A percentile compares a stretch with the other conserved stretches of the same genome.
Evolutionary conservation across 2,329 filamentous ascomycete species (phyloP).

Genomic region (Colletotrichum coccodes): DNA sequence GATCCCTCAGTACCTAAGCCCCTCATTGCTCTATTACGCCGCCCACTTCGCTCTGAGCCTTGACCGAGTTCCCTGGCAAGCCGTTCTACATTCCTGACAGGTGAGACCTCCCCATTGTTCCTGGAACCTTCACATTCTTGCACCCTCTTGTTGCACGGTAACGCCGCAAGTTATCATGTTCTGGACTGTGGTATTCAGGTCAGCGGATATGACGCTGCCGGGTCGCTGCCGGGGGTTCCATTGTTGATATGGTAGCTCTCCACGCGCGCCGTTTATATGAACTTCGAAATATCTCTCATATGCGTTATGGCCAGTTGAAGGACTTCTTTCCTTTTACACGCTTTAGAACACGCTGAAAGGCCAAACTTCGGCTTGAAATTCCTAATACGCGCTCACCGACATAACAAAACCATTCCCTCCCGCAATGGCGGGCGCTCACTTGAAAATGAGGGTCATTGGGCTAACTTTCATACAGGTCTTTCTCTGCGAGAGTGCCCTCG

Average conservation of each 20-base stretch:
- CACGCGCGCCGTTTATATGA: conserved; percentile 12
- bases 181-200: conserved; percentile 1
- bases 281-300: not conserved
- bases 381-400: not conserved
- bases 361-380: not conserved
- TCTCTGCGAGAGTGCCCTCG: conserved; percentile 16
- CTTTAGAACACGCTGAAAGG: not conserved
- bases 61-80: conserved; percentile 16
- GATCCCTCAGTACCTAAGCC: conserved; percentile 5
- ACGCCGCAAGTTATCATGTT: conserved; percentile 1
- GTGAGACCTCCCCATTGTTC: conserved; percentile 33
- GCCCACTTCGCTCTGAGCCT: not conserved
- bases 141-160: conserved; percentile 30
- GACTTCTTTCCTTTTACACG: not conserved
- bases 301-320: not conserved
- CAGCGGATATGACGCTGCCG: not conserved
- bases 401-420: conserved; percentile 14
- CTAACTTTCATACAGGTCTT: conserved; percentile 33
- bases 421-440: conserved; percentile 23
- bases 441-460: conserved; percentile 17
- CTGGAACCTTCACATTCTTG: conserved; percentile 26
- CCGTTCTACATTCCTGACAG: conserved; percentile 29
- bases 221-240: not conserved
- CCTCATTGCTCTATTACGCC: not conserved
- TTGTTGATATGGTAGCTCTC: conserved; percentile 11